Base-by-base conservation (phyloP, 352 stramenopile genomes). In the Pythium graminicola region DNA sequence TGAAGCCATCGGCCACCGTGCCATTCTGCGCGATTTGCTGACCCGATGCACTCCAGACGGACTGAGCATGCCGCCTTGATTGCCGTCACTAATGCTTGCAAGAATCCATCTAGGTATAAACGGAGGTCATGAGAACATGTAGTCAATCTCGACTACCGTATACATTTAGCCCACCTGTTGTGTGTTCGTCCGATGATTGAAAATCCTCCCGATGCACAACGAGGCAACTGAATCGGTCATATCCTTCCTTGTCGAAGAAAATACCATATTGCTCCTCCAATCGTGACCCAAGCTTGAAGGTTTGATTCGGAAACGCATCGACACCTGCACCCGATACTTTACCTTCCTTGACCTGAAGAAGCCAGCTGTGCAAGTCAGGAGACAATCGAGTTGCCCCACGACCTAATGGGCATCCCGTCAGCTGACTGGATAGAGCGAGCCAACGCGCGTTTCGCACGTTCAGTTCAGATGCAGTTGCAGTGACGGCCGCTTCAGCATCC, bases 241-340 rank as follows among this genome's bases (percentile, higher is more conserved):
- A 17, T 7, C 38, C 33, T 1, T 36, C 20, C 36, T 73, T n/a
- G 5, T 54, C 49, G 28, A 76, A 58, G 24, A 73, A 69, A 31
- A 76, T 35, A 13, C 67, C 55, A 8, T 57, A 45, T 6, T 57
- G 45, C 17, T 54, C 35, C 2, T 28, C 36, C 13, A 46, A 7
- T 32, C 40, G 39, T 13, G 26, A 35, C 9, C 20, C 6, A 28
- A 60, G 11, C 20, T 36, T 26, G n/a, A 52, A 9, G 6, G 5
- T 23, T 42, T 43, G 33, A 19, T 51, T 22, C 7, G 27, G 44
- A 8, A 56, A 22, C 23, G 69, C 64, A 59, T 89, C 78, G 13
- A 82, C 52, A 0, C 81, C 81, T 22, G 76, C 76, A 23, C 81
- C 78, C 1, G 81, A 89, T 3, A 91, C 81, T 60, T 89, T 89